Conservation (phyloP, 768 basidiomycete species). For the Tricholoma matsutake region DNA sequence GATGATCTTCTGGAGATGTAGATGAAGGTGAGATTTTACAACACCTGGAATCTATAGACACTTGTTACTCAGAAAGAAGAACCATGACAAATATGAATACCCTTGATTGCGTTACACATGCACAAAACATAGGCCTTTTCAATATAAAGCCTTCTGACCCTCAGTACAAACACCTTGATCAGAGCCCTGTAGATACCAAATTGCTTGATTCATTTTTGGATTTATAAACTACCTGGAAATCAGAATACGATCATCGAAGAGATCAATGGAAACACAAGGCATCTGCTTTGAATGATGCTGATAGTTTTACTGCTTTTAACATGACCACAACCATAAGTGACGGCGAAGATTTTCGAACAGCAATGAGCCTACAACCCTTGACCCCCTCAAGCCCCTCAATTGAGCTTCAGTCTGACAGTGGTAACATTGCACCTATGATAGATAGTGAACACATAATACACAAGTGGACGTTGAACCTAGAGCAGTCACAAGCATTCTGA, state of each 20-base stretch:
- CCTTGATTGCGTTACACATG: background rate
- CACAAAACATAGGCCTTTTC: background rate
- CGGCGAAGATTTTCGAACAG: background rate
- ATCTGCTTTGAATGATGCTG: background rate
- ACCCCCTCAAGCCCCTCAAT: background rate
- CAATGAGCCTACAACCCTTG: background rate
- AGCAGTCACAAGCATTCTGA: slow-evolving; percentile 31
- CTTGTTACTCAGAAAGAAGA: background rate
- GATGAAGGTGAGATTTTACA: background rate
- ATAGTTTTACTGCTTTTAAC: background rate
- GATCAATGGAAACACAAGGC: background rate
- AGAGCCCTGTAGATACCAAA: background rate
- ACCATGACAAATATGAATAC: background rate
- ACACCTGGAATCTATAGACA: background rate
- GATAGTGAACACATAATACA: too few species aligned
- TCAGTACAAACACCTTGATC: background rate
- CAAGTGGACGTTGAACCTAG: slow-evolving; percentile 25
- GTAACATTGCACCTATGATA: background rate
- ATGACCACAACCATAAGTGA: background rate
- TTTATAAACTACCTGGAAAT: too few species aligned
- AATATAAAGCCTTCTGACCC: background rate
- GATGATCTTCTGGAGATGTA: background rate
- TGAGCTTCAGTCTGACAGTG: background rate
- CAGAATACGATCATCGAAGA: background rate
- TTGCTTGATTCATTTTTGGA: background rate